Evolutionary conservation across 2,329 filamentous ascomycete species (phyloP).

Genomic region (Trichophyton mentagrophytes): DNA sequence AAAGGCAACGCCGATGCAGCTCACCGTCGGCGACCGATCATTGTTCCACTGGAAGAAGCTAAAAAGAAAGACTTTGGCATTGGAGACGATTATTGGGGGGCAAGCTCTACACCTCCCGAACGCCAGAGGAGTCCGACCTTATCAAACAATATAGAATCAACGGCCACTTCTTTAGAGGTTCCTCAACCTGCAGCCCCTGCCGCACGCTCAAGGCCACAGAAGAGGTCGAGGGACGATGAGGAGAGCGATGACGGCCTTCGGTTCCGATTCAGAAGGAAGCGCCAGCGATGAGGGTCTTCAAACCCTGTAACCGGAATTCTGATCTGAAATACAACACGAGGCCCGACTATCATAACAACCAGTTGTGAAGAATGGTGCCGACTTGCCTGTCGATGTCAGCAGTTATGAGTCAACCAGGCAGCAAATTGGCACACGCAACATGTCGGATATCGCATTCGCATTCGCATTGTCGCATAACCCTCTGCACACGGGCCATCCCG

Average conservation of each 20-base stretch:
- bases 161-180: constrained; percentile 8
- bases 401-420: no score
- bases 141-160: constrained; percentile 23
- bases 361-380: no score
- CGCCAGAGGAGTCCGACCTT: constrained; percentile 17
- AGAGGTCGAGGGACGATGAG: constrained; percentile 34
- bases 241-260: constrained; percentile 44
- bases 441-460: no score
- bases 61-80: constrained; percentile 59
- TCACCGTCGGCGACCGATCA: constrained; percentile 42
- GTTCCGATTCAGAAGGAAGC: constrained; percentile 42
- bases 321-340: no score
- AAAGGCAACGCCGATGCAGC: constrained; percentile 26
- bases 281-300: constrained; percentile 11
- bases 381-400: no score
- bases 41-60: constrained; percentile 60
- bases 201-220: constrained; percentile 3
- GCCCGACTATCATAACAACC: no score
- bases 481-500: no score
- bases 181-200: not conserved
- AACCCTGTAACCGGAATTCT: no score
- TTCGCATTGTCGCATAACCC: no score
- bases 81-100: constrained; percentile 62
- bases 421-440: no score
- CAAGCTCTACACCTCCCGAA: constrained; percentile 18